Evolutionary conservation across 805 yeast species (phyloP).

Genomic region (Candida methanosorbosa): DNA sequence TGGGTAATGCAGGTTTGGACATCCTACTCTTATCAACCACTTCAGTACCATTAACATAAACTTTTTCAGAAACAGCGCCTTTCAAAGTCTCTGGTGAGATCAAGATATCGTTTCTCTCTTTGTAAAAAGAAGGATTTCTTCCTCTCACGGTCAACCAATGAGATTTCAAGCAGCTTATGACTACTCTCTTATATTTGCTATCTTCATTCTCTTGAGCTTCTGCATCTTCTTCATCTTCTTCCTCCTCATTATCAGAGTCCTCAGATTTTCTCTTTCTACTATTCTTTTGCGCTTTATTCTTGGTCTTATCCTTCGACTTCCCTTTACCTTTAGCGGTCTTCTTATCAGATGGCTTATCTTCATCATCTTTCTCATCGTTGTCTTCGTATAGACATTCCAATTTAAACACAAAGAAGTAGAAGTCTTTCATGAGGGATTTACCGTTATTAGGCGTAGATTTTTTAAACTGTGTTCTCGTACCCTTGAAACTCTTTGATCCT

Average conservation of each 20-base stretch:
- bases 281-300: too few relatives aligned
- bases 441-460: slow-evolving; percentile 47
- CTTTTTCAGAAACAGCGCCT: not conserved
- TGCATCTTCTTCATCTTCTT: too few relatives aligned
- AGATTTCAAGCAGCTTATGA: slow-evolving; percentile 12
- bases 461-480: slow-evolving; percentile 37
- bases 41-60: not conserved
- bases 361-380: not conserved
- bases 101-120: slow-evolving; percentile 40
- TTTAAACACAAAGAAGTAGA: slow-evolving; percentile 25
- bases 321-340: too few relatives aligned
- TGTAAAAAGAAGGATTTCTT: slow-evolving; percentile 52
- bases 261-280: too few relatives aligned
- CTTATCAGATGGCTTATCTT: too few relatives aligned
- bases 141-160: slow-evolving; percentile 52
- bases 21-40: not conserved
- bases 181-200: not conserved
- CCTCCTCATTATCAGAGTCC: too few relatives aligned
- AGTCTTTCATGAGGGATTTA: slow-evolving; percentile 34
- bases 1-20: too few relatives aligned
- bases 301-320: too few relatives aligned
- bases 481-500: slow-evolving; percentile 13
- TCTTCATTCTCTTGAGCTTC: too few relatives aligned
- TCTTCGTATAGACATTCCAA: not conserved
- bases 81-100: slow-evolving; percentile 17